phyloP scores from a whole-genome alignment of 208 protist genomes.

The Trypanosoma rangeli region DNA sequence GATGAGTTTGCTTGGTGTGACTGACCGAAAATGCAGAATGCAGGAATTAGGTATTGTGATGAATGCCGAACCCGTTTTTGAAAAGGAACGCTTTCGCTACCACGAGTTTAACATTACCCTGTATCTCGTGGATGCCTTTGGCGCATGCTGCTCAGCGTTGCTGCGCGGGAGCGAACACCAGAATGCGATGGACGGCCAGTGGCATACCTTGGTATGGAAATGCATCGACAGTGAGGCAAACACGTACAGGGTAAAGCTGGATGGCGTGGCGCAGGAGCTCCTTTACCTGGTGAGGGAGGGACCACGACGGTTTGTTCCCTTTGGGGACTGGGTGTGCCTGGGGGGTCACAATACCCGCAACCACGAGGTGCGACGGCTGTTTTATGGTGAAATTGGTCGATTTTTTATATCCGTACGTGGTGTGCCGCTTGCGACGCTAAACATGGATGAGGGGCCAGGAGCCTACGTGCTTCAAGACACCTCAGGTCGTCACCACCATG shows the following conservation, averaged over 20 bases:
- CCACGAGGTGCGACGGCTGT: slow-evolving; percentile 69
- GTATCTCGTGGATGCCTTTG: slow-evolving; percentile 83
- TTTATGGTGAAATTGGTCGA: slow-evolving; percentile 70
- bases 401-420: slow-evolving; percentile 75
- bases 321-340: slow-evolving; percentile 80
- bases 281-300: slow-evolving; percentile 81
- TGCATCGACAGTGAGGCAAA: slow-evolving; percentile 87
- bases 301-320: slow-evolving; percentile 63
- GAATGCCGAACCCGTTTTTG: slow-evolving; percentile 80
- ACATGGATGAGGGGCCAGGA: slow-evolving; percentile 84
- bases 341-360: slow-evolving; percentile 87
- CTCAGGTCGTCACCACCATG: slow-evolving; percentile 72
- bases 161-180: slow-evolving; percentile 80
- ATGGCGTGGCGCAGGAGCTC: slow-evolving; percentile 81
- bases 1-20: slow-evolving; percentile 85
- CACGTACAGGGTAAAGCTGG: slow-evolving; percentile 85
- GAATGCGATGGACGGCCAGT: slow-evolving; percentile 84
- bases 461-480: slow-evolving; percentile 79
- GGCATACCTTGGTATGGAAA: slow-evolving; percentile 88
- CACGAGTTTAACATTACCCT: slow-evolving; percentile 83
- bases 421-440: slow-evolving; percentile 60
- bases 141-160: slow-evolving; percentile 76
- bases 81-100: slow-evolving; percentile 81
- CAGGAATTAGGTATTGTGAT: slow-evolving; percentile 85
- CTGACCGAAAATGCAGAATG: slow-evolving; percentile 84